Evolutionary conservation across 2,329 filamentous ascomycete genomes (phyloP).

Genomic region (Arachnomyces sp.): DNA sequence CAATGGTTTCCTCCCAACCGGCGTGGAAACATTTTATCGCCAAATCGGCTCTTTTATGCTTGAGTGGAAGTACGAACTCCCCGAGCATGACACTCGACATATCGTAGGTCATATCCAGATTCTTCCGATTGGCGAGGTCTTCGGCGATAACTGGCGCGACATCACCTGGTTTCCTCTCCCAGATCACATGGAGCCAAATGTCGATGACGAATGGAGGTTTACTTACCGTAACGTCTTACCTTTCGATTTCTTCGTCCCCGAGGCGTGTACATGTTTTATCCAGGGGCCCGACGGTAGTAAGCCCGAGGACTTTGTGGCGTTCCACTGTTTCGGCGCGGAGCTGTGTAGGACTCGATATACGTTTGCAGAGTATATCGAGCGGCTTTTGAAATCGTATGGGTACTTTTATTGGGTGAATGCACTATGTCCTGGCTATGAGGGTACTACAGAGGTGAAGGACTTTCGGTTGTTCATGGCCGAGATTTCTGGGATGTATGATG

Average conservation of each 20-base stretch:
- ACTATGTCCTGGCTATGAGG: not conserved
- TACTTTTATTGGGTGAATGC: slow-evolving; percentile 1
- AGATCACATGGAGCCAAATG: not conserved
- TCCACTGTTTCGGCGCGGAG: not conserved
- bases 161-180: slow-evolving; percentile 4
- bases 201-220: slow-evolving; percentile 3
- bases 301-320: not conserved
- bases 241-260: slow-evolving; percentile 1
- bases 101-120: slow-evolving; percentile 1
- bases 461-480: too few relatives aligned
- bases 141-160: slow-evolving; percentile 1
- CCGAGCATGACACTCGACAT: not conserved
- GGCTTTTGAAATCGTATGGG: not conserved
- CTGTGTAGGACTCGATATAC: slow-evolving; percentile 1
- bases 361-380: slow-evolving; percentile 2
- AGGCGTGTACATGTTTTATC: slow-evolving; percentile 1
- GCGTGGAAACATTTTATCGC: slow-evolving; percentile 2
- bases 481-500: too few relatives aligned
- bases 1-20: slow-evolving; percentile 1
- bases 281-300: not conserved
- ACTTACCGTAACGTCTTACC: slow-evolving; percentile 1
- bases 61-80: slow-evolving; percentile 1
- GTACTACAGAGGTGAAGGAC: too few relatives aligned
- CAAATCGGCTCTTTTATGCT: slow-evolving; percentile 1
- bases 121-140: not conserved